Evolutionary conservation across 768 basidiomycete genomes (phyloP), one percentile per base, ranked within the genome.

Genomic region (Amanita rubescens): DNA sequence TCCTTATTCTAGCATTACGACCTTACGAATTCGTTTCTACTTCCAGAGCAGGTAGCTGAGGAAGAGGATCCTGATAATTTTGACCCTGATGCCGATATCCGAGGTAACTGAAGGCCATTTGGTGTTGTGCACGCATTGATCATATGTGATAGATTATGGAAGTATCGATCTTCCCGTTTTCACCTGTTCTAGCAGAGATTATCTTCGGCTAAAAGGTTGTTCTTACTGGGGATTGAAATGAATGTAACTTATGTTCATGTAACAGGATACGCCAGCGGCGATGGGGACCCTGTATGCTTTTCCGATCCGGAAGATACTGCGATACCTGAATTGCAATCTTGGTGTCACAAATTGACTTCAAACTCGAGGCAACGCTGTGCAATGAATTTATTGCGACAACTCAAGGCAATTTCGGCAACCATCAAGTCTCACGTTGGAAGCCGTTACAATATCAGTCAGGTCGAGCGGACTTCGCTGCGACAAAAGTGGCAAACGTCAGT

Each of bases 121-220:
- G 41, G 37, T 42, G n/a, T n/a, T n/a, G 17, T 35, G 22, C 27
- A 30, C 8, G 27, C 8, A 8, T 30, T 30, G 27, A 30, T 8
- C 27, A 30, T 4, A 30, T n/a, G 27, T 8, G 49, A 3, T 25
- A 82, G 82, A 84, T 60, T 84, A 84, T 57, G 72, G 75, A 25
- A 72, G 70, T 1, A 82, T 84, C 50, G 71, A 83, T 55, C 73
- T 85, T 3, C 82, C 82, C 2, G 80, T 82, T 10, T 84, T 84
- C 63, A 81, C 80, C 15, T 75, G 73, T 53, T 84, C 82, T 1
- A 74, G 78, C 37, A 73, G 81, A 15, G 81, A 85, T 62, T 84
- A 85, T 57, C 72, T 81, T 15, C 69, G 81, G 38, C 61, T 83
- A 20, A 80, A 73, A 69, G 75, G 77, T 73, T 37, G 58, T 63